Conservation (phyloP, 164 flowering plant species). For the Aristolochia fimbriata region DNA sequence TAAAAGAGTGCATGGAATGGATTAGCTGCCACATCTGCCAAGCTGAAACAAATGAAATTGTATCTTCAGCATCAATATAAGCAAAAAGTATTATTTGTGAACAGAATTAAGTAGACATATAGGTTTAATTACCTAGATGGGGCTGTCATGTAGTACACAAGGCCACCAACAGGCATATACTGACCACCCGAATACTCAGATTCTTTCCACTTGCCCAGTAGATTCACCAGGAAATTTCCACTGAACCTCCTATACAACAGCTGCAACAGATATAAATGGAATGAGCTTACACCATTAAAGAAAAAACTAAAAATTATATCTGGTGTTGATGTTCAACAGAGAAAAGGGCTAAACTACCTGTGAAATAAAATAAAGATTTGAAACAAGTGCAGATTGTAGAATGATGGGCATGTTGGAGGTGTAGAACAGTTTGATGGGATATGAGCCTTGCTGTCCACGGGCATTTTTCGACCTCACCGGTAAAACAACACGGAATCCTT, state of each 20-base stretch:
- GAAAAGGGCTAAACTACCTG: constrained; percentile 21
- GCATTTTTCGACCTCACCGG: constrained; percentile 50
- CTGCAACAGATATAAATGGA: constrained; percentile 15
- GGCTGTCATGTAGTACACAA: constrained; percentile 46
- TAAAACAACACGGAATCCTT: constrained; percentile 44
- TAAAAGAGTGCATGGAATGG: constrained; percentile 33
- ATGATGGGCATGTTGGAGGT: constrained; percentile 57
- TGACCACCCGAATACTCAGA: constrained; percentile 44
- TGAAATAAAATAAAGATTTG: constrained; percentile 47
- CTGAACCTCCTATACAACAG: constrained; percentile 39
- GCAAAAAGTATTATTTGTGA: background rate
- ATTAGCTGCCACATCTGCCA: constrained; percentile 32
- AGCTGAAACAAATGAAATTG: constrained; percentile 16
- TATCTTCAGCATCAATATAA: background rate
- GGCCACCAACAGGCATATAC: constrained; percentile 41
- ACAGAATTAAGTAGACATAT: background rate
- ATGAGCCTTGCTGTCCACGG: constrained; percentile 45
- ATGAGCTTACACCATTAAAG: background rate
- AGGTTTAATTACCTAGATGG: constrained; percentile 30
- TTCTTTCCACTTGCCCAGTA: constrained; percentile 48
- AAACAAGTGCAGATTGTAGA: constrained; percentile 47
- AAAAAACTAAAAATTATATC: too few relatives aligned
- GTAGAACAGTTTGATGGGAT: constrained; percentile 51
- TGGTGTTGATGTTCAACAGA: too few relatives aligned
- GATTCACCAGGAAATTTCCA: constrained; percentile 42